Conservation (phyloP, 768 basidiomycete species). For the Stropharia rugosoannulata region DNA sequence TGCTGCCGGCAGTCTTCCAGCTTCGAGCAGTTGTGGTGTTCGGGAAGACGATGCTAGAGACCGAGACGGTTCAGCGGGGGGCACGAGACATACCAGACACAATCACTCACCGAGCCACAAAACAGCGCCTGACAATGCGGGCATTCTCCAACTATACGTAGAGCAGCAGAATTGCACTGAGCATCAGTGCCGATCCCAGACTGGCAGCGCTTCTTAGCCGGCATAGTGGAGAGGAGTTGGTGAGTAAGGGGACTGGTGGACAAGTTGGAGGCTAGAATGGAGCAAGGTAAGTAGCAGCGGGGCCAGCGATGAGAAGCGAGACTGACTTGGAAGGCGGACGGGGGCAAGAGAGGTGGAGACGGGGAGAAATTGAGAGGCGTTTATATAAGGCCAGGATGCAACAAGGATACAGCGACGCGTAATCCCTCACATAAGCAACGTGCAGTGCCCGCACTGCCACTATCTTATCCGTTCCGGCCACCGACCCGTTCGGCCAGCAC, state of each 20-base stretch:
- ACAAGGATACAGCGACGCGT: conserved; percentile 28
- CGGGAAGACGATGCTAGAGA: conserved; percentile 80
- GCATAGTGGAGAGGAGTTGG: conserved; percentile 43
- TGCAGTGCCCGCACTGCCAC: conserved; percentile 15
- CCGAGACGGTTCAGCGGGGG: conserved; percentile 10
- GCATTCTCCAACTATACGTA: conserved; percentile 85
- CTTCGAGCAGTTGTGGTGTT: conserved; percentile 83
- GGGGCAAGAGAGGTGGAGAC: conserved; percentile 15
- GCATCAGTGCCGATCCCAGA: conserved; percentile 47
- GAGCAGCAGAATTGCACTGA: conserved; percentile 75
- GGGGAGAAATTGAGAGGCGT: conserved; percentile 7
- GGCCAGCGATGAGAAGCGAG: neutral
- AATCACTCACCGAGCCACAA: conserved; percentile 63
- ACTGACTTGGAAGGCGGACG: conserved; percentile 17
- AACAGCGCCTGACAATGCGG: conserved; percentile 77
- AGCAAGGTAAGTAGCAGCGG: conserved; percentile 4
- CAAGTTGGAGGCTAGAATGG: conserved; percentile 8
- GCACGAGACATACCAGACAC: conserved; percentile 6
- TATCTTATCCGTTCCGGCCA: conserved; percentile 17
- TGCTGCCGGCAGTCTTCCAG: conserved; percentile 84
- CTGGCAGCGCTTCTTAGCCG: conserved; percentile 88
- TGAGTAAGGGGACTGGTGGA: conserved; percentile 10
- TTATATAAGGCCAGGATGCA: conserved; percentile 24
- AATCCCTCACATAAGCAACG: conserved; percentile 26
- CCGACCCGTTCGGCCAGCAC: conserved; percentile 11